A percentile compares a stretch with the other conserved stretches of the same genome.
phyloP scores from a whole-genome alignment of 345 rosid genomes.

The Eucalyptus polyanthemos region DNA sequence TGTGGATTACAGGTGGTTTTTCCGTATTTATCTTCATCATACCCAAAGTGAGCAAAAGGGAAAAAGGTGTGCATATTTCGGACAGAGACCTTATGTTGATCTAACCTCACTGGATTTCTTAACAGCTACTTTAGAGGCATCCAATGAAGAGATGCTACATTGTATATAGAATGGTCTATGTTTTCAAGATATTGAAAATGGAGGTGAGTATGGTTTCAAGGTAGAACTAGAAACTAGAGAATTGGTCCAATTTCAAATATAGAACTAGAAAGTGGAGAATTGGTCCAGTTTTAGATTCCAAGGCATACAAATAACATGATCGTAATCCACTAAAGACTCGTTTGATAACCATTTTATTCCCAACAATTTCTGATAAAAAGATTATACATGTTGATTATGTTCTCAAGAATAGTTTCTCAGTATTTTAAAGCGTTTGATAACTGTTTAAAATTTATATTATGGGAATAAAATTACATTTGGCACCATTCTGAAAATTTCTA shows the following conservation, averaged over 20 bases:
- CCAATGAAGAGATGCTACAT: background rate
- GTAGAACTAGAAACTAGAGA: accelerated
- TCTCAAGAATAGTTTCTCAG: accelerated
- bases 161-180: background rate
- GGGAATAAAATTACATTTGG: accelerated
- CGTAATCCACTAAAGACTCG: accelerated
- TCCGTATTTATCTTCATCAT: background rate
- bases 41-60: background rate
- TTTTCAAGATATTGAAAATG: background rate
- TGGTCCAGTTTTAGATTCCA: too few species aligned
- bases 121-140: background rate
- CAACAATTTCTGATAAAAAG: too few species aligned
- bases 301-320: too few species aligned
- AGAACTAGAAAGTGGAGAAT: too few species aligned
- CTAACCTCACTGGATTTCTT: background rate
- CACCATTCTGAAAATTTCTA: accelerated
- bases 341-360: too few species aligned
- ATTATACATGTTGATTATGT: accelerated
- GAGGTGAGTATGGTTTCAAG: accelerated
- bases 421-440: accelerated
- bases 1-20: background rate
- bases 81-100: background rate
- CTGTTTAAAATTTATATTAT: accelerated
- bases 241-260: too few species aligned
- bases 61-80: background rate